Evolutionary conservation across 257 asterid genomes (phyloP), one percentile per base, ranked within the genome.

Genomic region (Solanum gracilifrons): DNA sequence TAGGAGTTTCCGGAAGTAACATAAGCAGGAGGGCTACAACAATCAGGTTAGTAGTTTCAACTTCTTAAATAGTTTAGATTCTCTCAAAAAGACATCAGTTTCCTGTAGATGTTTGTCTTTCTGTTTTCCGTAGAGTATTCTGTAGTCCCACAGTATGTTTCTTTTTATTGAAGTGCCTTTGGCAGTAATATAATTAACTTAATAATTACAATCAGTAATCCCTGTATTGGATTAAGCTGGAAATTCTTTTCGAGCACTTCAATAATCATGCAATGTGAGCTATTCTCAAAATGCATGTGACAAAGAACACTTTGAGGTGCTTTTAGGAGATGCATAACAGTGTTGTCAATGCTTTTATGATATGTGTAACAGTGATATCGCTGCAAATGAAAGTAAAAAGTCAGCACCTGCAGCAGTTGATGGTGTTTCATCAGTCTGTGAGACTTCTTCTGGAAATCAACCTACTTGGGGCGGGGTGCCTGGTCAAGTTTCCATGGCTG

Each of bases 401-500:
- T 85, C 91, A 39, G 87, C 89, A 58, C 27, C 82, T 48, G 91
- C 91, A 51, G 36, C 90, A 35, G 87, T 88, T 88, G 95, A 93
- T 90, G 92, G 87, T 71, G 72, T 75, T 58, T 89, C 91, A 87
- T 90, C 94, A 80, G 90, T 85, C 83, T 86, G 91, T 64, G 72
- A 64, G 32, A 64, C 72, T 84, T 87, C 93, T 86, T 85, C 94
- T 73, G 95, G 92, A 86, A 87, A 92, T 89, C 97, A 90, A 83
- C 82, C 94, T 90, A 88, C 95, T 75, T 95, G 98, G 96, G 91
- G 82, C 10, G 95, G 94, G 87, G 87, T 88, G 90, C 95, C 97
- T 9, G 98, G 95, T 90, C 98, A 95, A 91, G 92, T 94, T 39
- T 94, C 99, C 85, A 95, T 97, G 99, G 98, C 98, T 86, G 98